These are phyloP conservation scores for Aplosporella prunicola DNA, from an alignment of 2,329 filamentous ascomycete genomes.

Conservation along the genomic window DNA sequence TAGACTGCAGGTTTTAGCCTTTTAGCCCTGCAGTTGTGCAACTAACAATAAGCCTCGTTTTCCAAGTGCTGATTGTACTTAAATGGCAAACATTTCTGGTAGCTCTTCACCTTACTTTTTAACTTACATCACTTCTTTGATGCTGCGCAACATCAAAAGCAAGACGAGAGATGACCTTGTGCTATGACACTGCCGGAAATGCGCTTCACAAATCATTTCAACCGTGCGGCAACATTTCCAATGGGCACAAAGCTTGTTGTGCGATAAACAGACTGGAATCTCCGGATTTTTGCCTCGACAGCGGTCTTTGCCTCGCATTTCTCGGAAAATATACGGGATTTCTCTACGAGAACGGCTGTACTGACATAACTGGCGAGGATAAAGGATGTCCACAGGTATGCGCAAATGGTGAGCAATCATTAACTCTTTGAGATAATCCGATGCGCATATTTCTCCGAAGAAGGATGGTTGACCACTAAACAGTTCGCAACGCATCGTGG, in stretches of 20 bases:
- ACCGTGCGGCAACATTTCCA: not conserved
- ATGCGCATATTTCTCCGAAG: not conserved
- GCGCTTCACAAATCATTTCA: not conserved
- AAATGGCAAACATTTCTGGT: too few relatives aligned
- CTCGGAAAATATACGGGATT: not conserved
- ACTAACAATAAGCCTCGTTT: too few relatives aligned
- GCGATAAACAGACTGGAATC: not conserved
- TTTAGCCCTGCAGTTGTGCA: too few relatives aligned
- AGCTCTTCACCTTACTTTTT: too few relatives aligned
- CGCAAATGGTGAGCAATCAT: not conserved
- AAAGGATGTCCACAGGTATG: not conserved
- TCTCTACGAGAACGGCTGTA: not conserved
- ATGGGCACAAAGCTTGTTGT: not conserved
- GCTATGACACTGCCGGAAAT: not conserved
- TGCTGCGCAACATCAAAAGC: too few relatives aligned
- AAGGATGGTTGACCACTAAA: not conserved
- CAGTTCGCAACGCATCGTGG: not conserved
- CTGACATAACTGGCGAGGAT: not conserved
- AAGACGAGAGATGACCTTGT: not conserved
- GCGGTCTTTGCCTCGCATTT: not conserved
- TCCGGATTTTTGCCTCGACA: not conserved
- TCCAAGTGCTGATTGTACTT: too few relatives aligned
- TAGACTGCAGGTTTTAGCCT: too few relatives aligned
- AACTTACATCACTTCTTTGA: too few relatives aligned
- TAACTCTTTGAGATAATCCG: not conserved